Percentiles rank a stretch among this genome's conserved stretches.
These are phyloP conservation scores for Candida coquimbonensis DNA, from an alignment of 805 yeast genomes.

Conservation along the genomic window DNA sequence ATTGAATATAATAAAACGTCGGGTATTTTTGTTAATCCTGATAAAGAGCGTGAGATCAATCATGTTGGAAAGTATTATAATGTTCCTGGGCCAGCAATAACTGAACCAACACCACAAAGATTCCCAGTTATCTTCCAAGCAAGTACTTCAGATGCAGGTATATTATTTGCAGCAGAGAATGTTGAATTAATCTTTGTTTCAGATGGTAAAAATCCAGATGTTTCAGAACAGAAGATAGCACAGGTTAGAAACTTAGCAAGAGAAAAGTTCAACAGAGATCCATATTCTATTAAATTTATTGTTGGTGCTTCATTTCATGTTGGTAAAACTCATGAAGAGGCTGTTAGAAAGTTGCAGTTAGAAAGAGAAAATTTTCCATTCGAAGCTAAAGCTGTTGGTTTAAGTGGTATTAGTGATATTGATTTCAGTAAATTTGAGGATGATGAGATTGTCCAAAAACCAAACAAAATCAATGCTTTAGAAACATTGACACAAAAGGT, in stretches of 20 bases:
- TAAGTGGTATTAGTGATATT: conserved; percentile 2
- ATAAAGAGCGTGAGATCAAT: conserved; percentile 27
- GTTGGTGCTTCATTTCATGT: conserved; percentile 31
- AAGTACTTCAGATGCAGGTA: conserved; percentile 34
- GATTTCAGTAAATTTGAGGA: neutral
- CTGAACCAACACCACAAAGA: conserved; percentile 36
- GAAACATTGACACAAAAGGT: neutral
- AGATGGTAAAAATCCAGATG: neutral
- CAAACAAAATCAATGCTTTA: neutral
- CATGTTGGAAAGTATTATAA: conserved; percentile 12
- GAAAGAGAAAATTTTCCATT: neutral
- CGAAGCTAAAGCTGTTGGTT: neutral
- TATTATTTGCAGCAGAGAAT: conserved; percentile 14
- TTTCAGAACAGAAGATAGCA: neutral
- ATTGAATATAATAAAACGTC: conserved; percentile 3
- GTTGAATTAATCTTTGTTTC: neutral
- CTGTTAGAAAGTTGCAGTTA: conserved; percentile 17
- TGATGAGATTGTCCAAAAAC: conserved; percentile 21
- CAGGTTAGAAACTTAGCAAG: neutral
- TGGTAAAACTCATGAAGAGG: conserved; percentile 35
- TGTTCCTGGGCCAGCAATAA: conserved; percentile 18
- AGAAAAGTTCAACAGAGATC: conserved; percentile 27
- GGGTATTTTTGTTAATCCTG: conserved; percentile 28
- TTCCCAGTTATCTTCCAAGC: conserved; percentile 37
- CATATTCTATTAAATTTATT: conserved; percentile 31